Evolutionary conservation across 2,329 filamentous ascomycete species (phyloP), one percentile per base, ranked within the genome.

Genomic region (Erysiphe pulchra): DNA sequence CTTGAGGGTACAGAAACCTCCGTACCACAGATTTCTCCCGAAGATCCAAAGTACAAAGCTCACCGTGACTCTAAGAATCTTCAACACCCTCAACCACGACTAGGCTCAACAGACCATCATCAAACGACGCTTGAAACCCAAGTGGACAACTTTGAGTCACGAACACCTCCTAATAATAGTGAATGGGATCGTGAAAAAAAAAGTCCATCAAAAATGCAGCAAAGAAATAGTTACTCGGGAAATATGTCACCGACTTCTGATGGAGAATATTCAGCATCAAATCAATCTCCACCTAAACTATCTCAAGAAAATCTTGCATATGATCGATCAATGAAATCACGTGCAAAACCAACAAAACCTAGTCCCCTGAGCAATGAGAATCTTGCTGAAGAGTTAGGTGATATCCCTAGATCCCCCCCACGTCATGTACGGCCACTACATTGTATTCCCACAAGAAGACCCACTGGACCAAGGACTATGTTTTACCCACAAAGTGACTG

Each of bases 21-120:
- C 14, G 40, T 20, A n/a, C 55, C 52, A 17, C 45, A 57, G 49
- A 54, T 55, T 6, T 51, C 56, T 16, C 56, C 54, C 1, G 77
- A 73, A 54, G 78, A 85, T 52, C 79, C 80, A 42, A 86, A 86
- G 60, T 86, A 86, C 60, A 77, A 80, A 59, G 80, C 79, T 47
- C 79, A 86, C 58, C 76, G 81, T 53, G 82, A 86, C 61, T 85
- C 80, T 24, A 60, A 86, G 47, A 83, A 84, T 54, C 64, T 87
- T 36, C 75, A 84, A 56, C 81, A 87, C 59, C 81, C 81, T 6
- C 80, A 86, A 58, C 81, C 81, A 9, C 68, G 79, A 28, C 75
- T 72, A 16, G 80, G 80, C 0, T 75, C 80, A 47, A 82, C 77
- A 0, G 73, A 79, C 57, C 75, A 77, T 24, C 82, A 83, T 60